phyloP scores from a whole-genome alignment of 2,329 filamentous ascomycete species.

The Didymellaceae sp. region DNA sequence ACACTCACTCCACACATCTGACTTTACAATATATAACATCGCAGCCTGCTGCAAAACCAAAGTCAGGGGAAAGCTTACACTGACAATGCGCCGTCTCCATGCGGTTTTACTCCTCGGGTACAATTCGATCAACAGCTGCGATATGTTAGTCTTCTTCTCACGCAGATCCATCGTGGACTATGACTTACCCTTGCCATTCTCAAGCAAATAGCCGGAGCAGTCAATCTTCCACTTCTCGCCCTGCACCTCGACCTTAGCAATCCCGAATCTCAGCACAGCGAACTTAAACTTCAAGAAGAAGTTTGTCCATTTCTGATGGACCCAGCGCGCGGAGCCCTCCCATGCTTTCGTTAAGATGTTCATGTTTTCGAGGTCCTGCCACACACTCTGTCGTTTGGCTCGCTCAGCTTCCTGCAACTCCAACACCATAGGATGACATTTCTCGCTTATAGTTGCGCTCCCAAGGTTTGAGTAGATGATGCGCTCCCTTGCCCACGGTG shows the following conservation, averaged over 20 bases:
- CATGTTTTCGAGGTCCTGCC: conserved; percentile 34
- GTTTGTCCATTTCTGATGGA: conserved; percentile 46
- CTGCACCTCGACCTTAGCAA: conserved; percentile 38
- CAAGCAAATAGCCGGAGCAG: conserved; percentile 41
- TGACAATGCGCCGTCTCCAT: background rate
- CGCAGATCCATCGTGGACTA: too few relatives aligned
- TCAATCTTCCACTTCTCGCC: conserved; percentile 48
- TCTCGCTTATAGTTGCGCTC: conserved; percentile 40
- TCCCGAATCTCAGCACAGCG: conserved; percentile 42
- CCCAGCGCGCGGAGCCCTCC: conserved; percentile 40
- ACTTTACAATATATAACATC: background rate
- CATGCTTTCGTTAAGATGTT: conserved; percentile 31
- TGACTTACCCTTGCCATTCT: conserved; percentile 45
- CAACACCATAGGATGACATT: conserved; percentile 38
- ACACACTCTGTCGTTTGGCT: conserved; percentile 33
- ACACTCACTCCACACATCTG: conserved; percentile 1
- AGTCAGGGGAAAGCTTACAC: background rate
- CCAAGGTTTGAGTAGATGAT: conserved; percentile 39
- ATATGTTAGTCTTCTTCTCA: conserved; percentile 13
- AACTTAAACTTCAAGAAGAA: conserved; percentile 47
- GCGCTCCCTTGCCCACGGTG: conserved; percentile 37
- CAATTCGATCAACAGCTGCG: conserved; percentile 42
- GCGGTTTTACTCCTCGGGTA: conserved; percentile 31
- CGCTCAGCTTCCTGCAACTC: conserved; percentile 43
- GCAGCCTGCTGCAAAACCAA: conserved; percentile 13